Conservation (phyloP, 768 basidiomycete genomes). For the Clathrus columnatus region DNA sequence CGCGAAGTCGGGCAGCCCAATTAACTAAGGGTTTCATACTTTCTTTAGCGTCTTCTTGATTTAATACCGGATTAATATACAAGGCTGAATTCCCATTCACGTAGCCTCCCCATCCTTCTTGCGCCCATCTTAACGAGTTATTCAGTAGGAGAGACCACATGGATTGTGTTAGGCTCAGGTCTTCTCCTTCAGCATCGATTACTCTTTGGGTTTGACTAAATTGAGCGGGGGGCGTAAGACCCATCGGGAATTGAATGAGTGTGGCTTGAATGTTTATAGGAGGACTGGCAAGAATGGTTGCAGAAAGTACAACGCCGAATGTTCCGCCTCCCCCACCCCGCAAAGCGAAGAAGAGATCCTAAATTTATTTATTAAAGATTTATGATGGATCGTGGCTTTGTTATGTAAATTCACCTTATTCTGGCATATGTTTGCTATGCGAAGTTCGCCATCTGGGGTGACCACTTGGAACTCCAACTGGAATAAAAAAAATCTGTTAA, state of each 20-base stretch:
- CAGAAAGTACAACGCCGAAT: conserved; percentile 15
- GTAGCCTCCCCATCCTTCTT: conserved; percentile 43
- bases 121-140: conserved; percentile 33
- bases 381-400: not conserved
- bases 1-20: conserved; percentile 6
- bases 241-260: conserved; percentile 4
- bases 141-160: conserved; percentile 31
- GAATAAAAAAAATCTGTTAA: not conserved
- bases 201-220: not conserved
- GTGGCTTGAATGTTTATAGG: conserved; percentile 11
- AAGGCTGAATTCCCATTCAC: conserved; percentile 20
- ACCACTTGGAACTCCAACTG: conserved; percentile 43
- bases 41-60: conserved; percentile 1
- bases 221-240: not conserved
- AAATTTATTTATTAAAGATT: not conserved
- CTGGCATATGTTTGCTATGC: conserved; percentile 36
- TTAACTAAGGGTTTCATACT: conserved; percentile 11
- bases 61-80: conserved; percentile 9
- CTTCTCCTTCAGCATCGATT: not conserved
- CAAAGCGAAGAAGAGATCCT: conserved; percentile 47
- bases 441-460: conserved; percentile 40
- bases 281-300: conserved; percentile 11
- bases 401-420: conserved; percentile 21
- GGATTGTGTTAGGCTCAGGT: not conserved
- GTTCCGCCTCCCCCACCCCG: conserved; percentile 32